These are phyloP conservation scores for Logfia minima DNA, from an alignment of 129 eudicot species.

Conservation along the genomic window DNA sequence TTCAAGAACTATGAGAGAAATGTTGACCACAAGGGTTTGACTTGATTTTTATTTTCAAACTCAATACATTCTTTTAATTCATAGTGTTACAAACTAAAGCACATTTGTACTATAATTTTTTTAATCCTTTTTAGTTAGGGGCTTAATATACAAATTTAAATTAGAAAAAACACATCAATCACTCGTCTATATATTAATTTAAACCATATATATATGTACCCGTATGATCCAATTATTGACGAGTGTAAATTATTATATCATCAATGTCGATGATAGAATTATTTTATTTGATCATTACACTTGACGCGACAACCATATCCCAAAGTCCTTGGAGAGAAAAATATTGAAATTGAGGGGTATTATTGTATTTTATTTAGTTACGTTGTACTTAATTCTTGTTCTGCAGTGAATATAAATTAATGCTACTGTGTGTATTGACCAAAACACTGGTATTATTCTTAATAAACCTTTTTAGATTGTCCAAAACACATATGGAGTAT, in stretches of 20 bases:
- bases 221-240: not conserved
- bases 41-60: not conserved
- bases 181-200: not conserved
- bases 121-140: not conserved
- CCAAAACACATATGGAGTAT: too few species aligned
- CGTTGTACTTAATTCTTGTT: too few species aligned
- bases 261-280: too few species aligned
- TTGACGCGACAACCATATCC: constrained; percentile 2
- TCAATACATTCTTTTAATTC: not conserved
- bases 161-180: not conserved
- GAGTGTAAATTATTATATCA: not conserved
- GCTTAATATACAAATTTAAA: not conserved
- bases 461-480: too few species aligned
- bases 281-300: too few species aligned
- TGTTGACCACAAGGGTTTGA: constrained; percentile 39
- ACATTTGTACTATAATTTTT: not conserved
- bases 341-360: not conserved
- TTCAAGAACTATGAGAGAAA: constrained; percentile 54
- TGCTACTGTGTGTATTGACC: too few species aligned
- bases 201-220: not conserved
- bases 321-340: constrained; percentile 8
- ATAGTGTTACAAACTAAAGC: not conserved
- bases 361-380: not conserved
- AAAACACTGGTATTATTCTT: too few species aligned
- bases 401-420: too few species aligned